Evolutionary conservation across 2,329 filamentous ascomycete species (phyloP).

Genomic region (Fusarium nematophilum): DNA sequence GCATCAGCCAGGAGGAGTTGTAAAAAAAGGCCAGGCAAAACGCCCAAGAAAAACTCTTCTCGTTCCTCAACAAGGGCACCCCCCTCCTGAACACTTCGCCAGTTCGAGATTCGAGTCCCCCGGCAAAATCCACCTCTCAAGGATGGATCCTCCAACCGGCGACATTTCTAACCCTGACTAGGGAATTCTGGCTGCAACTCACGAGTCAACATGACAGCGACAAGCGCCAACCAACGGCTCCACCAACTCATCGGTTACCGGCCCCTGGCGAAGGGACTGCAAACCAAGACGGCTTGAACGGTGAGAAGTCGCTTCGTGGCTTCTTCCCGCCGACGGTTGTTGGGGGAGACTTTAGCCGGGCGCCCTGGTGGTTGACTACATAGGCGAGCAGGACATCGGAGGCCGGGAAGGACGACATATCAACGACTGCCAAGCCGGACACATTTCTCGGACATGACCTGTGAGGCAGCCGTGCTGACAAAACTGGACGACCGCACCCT

Average conservation of each 20-base stretch:
- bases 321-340: constrained; percentile 9
- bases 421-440: constrained; percentile 29
- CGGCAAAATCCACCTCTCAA: constrained; percentile 2
- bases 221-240: constrained; percentile 28
- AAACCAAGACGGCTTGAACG: constrained; percentile 12
- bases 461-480: constrained; percentile 12
- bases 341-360: constrained; percentile 27
- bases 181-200: constrained; percentile 3
- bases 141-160: constrained; percentile 1
- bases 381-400: not conserved
- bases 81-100: constrained; percentile 13
- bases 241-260: constrained; percentile 29
- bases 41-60: constrained; percentile 9
- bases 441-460: constrained; percentile 1
- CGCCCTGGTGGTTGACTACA: not conserved
- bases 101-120: constrained; percentile 16
- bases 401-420: constrained; percentile 13
- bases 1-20: not conserved
- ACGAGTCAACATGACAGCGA: constrained; percentile 12
- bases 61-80: not conserved
- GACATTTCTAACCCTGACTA: constrained; percentile 13
- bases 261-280: constrained; percentile 10
- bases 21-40: constrained; percentile 15
- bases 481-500: no score
- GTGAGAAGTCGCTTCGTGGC: constrained; percentile 5